Evolutionary conservation across 2,329 filamentous ascomycete genomes (phyloP).

Genomic region (Dryadomyces quercus-mongolicae): DNA sequence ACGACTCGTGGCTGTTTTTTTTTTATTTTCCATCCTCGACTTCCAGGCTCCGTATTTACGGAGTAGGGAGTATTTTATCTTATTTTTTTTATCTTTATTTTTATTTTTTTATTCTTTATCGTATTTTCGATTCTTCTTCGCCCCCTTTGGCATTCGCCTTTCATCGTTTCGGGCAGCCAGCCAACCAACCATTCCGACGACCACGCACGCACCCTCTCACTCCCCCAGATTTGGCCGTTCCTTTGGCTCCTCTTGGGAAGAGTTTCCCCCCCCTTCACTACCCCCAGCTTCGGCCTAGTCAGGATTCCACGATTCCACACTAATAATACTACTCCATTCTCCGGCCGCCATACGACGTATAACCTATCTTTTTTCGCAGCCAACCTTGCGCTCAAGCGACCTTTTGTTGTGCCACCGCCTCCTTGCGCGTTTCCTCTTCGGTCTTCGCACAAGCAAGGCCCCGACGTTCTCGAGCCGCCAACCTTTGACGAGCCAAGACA

Average conservation of each 20-base stretch:
- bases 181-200: neutral
- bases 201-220: neutral
- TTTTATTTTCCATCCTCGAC: too few species aligned
- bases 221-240: neutral
- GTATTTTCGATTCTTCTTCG: too few species aligned
- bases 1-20: neutral
- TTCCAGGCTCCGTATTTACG: too few species aligned
- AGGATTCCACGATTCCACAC: neutral
- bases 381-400: neutral
- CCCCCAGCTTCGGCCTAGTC: neutral
- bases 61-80: too few species aligned
- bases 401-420: slow-evolving; percentile 3
- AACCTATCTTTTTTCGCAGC: neutral
- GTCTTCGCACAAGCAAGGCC: slow-evolving; percentile 5
- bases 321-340: neutral
- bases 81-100: neutral
- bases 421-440: slow-evolving; percentile 10
- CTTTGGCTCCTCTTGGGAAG: neutral
- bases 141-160: neutral
- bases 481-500: neutral
- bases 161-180: neutral
- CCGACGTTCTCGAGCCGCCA: neutral
- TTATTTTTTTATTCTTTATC: neutral
- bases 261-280: neutral
- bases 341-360: neutral